Evolutionary conservation across 2,329 filamentous ascomycete genomes (phyloP).

Genomic region (Calonectria hawksworthii): DNA sequence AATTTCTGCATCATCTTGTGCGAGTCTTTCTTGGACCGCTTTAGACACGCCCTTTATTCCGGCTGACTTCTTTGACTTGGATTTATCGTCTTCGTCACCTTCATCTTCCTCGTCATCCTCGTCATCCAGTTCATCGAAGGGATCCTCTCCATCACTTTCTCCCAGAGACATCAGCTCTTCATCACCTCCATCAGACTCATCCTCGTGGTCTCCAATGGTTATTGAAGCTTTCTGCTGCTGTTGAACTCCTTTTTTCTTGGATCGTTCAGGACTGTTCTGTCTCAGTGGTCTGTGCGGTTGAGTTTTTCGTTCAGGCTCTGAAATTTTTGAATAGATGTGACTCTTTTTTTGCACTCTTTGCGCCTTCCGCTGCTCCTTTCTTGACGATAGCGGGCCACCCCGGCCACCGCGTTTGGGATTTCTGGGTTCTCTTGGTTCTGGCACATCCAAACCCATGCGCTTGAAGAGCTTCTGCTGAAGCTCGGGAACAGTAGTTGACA

Average conservation of each 20-base stretch:
- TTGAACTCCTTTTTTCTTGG: conserved; percentile 14
- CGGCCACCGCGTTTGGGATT: conserved; percentile 30
- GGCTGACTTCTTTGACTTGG: conserved; percentile 43
- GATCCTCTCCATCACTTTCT: conserved; percentile 42
- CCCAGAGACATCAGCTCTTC: conserved; percentile 27
- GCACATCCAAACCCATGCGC: conserved; percentile 52
- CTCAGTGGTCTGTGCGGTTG: conserved; percentile 23
- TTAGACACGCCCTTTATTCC: conserved; percentile 34
- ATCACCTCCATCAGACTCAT: conserved; percentile 12
- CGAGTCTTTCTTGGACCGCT: conserved; percentile 68
- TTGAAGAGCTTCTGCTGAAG: conserved; percentile 56
- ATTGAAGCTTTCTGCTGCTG: conserved; percentile 17
- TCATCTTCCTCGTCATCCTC: conserved; percentile 37
- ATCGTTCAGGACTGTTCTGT: conserved; percentile 2
- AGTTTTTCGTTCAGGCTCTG: conserved; percentile 28
- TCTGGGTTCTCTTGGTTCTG: conserved; percentile 36
- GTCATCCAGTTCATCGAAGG: conserved; percentile 36
- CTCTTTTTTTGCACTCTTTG: conserved; percentile 74
- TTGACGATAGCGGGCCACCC: conserved; percentile 44
- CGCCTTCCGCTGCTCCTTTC: conserved; percentile 78
- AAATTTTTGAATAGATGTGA: conserved; percentile 48
- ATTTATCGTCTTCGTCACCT: conserved; percentile 36
- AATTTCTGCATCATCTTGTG: conserved; percentile 90
- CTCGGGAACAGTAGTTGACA: conserved; percentile 47
- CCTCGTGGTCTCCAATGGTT: conserved; percentile 24